Evolutionary conservation across 2,329 filamentous ascomycete genomes (phyloP).

Genomic region (Aureobasidium musti): DNA sequence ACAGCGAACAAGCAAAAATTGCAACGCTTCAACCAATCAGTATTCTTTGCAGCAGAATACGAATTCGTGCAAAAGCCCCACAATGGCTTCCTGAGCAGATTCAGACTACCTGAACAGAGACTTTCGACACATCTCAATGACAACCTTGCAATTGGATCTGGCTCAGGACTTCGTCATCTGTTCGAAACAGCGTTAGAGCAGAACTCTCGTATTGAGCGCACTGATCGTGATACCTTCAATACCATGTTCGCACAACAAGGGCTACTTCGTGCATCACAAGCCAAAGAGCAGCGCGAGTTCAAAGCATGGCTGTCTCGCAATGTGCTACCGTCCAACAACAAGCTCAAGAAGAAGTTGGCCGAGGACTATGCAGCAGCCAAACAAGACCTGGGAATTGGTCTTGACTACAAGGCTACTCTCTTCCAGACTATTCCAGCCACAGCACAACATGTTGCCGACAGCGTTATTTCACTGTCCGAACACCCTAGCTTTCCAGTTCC

Average conservation of each 20-base stretch:
- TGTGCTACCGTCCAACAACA: slow-evolving; percentile 16
- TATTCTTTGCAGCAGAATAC: slow-evolving; percentile 25
- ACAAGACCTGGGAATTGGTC: slow-evolving; percentile 23
- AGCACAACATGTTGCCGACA: slow-evolving; percentile 11
- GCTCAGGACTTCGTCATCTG: slow-evolving; percentile 12
- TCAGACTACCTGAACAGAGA: slow-evolving; percentile 2
- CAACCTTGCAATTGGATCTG: slow-evolving; percentile 18
- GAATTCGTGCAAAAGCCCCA: background rate
- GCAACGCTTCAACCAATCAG: slow-evolving; percentile 29
- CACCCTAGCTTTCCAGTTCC: slow-evolving; percentile 4
- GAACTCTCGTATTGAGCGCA: slow-evolving; percentile 20
- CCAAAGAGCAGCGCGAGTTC: slow-evolving; percentile 24
- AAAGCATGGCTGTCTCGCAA: slow-evolving; percentile 18
- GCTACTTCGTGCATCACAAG: slow-evolving; percentile 6
- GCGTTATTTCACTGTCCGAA: background rate
- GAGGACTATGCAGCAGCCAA: slow-evolving; percentile 21
- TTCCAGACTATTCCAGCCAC: slow-evolving; percentile 11
- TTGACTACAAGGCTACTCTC: slow-evolving; percentile 21
- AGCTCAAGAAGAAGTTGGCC: slow-evolving; percentile 16
- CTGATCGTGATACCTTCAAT: slow-evolving; percentile 24
- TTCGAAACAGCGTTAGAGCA: slow-evolving; percentile 16
- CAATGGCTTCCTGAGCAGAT: slow-evolving; percentile 21
- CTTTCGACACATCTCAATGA: background rate
- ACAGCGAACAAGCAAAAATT: slow-evolving; percentile 4
- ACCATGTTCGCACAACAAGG: slow-evolving; percentile 27